Conservation (phyloP, 352 stramenopile genomes). For the Detonula confervacea region DNA sequence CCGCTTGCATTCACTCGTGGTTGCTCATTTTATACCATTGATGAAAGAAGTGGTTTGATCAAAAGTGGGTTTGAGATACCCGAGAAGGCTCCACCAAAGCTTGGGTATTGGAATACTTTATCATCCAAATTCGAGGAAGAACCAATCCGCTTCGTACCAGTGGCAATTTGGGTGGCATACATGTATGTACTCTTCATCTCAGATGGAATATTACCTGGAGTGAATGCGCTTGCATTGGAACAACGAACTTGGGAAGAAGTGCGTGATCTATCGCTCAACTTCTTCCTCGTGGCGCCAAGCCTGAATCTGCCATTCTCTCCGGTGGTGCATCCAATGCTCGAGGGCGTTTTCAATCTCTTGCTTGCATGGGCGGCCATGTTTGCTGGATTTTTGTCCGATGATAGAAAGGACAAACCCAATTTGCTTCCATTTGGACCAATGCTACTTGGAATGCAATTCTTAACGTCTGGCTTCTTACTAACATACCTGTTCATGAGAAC, state of each 20-base stretch:
- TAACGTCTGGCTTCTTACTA: slow-evolving; percentile 85
- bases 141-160: slow-evolving; percentile 62
- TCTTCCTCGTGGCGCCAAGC: slow-evolving; percentile 81
- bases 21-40: slow-evolving; percentile 80
- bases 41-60: slow-evolving; percentile 69
- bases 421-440: slow-evolving; percentile 69
- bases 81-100: slow-evolving; percentile 70
- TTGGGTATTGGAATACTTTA: slow-evolving; percentile 40
- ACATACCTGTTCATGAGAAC: slow-evolving; percentile 80
- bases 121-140: slow-evolving; percentile 64
- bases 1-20: slow-evolving; percentile 80
- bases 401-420: slow-evolving; percentile 73
- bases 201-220: slow-evolving; percentile 72
- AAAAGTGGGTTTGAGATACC: slow-evolving; percentile 78
- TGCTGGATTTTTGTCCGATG: slow-evolving; percentile 83
- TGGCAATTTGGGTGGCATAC: slow-evolving; percentile 67
- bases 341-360: slow-evolving; percentile 86
- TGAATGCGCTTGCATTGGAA: slow-evolving; percentile 70
- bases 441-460: slow-evolving; percentile 86
- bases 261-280: slow-evolving; percentile 82
- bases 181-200: slow-evolving; percentile 84
- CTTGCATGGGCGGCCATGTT: slow-evolving; percentile 86
- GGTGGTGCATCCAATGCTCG: slow-evolving; percentile 81
- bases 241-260: slow-evolving; percentile 84
- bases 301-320: slow-evolving; percentile 74